Base-by-base conservation (phyloP, 108 stramenopile genomes). In the Ochromonas danica region DNA sequence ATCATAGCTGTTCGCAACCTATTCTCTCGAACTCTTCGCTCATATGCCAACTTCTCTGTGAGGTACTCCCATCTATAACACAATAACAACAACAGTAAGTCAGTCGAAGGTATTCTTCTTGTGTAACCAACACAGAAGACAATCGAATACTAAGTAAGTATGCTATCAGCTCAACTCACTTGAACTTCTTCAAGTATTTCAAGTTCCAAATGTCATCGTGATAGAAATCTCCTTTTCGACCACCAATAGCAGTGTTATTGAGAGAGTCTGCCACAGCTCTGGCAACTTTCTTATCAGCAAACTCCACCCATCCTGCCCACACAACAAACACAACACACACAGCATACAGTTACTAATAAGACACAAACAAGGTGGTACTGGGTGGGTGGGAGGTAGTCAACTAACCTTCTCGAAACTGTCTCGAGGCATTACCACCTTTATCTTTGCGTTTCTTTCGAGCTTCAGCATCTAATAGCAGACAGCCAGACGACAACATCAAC, bases 1-100 rank as follows among this genome's bases (percentile, higher is more conserved):
- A 75, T 6, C 10, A 75, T 6, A 60, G 40, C 72, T 57, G 40
- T 14, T 61, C 94, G 87, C 63, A 96, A 82, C 75, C 92, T 93
- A 65, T 92, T 92, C 67, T 95, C 94, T 70, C 93, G 84, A 0
- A 96, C 92, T 57, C 94, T 85, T 67, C 95, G 84, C 81, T 98
- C 96, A 79, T 97, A 96, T 1, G 95, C 94, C 10, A 95, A 91
- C 87, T 96, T 97, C 86, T 98, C 97, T 28, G 97, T 96, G 39
- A 98, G 84, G 77, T 95, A 93, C 28, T 88, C 85, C 97, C 97
- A 98, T 25, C 72, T 75, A 31, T 10, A 57, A 17, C 51, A 57
- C 22, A 10, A 22, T 57, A 17, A 57, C 51, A 57, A 22, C 22
- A 57, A 17, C 17, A 57, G 51, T 17, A 10, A 10, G 51, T 57